A percentile compares a stretch with the other conserved stretches of the same genome.
Evolutionary conservation across 495 filamentous ascomycete genomes (phyloP).

Genomic region (Trichocladium antarcticum): DNA sequence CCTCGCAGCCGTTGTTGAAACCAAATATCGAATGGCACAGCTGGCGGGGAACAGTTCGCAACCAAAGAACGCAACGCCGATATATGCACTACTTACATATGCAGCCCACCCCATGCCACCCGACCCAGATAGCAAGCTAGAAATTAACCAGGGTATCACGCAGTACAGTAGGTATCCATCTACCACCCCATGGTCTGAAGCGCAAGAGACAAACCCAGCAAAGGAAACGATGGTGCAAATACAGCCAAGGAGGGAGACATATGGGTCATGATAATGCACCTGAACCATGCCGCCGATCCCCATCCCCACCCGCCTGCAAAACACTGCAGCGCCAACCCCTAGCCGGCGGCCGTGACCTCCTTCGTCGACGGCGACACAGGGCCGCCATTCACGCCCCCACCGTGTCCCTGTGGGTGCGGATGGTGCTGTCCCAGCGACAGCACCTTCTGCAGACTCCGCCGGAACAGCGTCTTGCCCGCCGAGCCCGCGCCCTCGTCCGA

Average conservation of each 20-base stretch:
- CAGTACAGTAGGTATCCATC: background rate
- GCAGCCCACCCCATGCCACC: background rate
- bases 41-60: no score
- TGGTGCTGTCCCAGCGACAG: slow-evolving; percentile 28
- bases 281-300: background rate
- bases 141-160: background rate
- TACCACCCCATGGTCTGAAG: background rate
- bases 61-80: no score
- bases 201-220: background rate
- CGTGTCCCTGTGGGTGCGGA: slow-evolving; percentile 5
- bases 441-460: slow-evolving; percentile 33
- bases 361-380: background rate
- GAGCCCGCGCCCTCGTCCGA: slow-evolving; percentile 34
- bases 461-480: slow-evolving; percentile 21
- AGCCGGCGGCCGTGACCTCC: slow-evolving; percentile 7
- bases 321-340: background rate
- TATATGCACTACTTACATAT: no score
- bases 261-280: background rate
- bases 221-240: background rate
- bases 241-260: background rate
- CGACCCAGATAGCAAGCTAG: background rate
- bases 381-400: background rate
- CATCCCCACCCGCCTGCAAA: no score
- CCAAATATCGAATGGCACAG: no score
- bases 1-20: no score